A percentile compares a stretch with the other conserved stretches of the same genome.
These are phyloP conservation scores for Acrasis kona DNA, from an alignment of 78 protist species.

Conservation along the genomic window DNA sequence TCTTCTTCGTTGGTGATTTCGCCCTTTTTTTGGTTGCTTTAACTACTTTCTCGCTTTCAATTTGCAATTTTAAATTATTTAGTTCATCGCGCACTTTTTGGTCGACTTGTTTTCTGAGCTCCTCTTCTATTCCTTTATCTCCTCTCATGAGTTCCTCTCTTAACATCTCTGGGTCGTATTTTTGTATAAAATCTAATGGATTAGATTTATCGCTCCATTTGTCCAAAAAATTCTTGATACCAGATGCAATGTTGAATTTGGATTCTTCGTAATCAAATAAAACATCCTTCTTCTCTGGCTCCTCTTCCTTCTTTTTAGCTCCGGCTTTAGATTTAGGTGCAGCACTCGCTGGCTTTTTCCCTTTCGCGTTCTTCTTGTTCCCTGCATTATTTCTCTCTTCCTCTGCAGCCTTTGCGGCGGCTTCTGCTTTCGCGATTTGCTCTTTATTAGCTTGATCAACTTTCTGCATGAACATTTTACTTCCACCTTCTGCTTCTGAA, in stretches of 20 bases:
- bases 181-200: slow-evolving; percentile 3
- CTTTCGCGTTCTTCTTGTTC: slow-evolving; percentile 12
- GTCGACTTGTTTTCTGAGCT: slow-evolving; percentile 17
- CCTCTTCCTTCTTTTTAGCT: not conserved
- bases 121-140: slow-evolving; percentile 5
- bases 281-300: not conserved
- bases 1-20: slow-evolving; percentile 18
- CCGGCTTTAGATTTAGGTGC: no score
- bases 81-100: slow-evolving; percentile 2
- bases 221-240: no score
- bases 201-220: no score
- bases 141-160: slow-evolving; percentile 5
- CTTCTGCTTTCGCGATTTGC: not conserved
- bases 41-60: not conserved
- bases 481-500: slow-evolving; percentile 39
- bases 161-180: not conserved
- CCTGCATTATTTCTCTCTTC: not conserved
- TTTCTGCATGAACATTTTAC: no score
- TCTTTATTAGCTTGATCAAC: not conserved
- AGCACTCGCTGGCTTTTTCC: no score
- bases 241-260: no score
- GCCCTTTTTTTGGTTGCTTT: not conserved
- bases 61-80: not conserved
- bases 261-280: no score
- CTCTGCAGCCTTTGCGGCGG: not conserved